Evolutionary conservation across 106 monocot genomes (phyloP).

Genomic region (Acorus calamus): DNA sequence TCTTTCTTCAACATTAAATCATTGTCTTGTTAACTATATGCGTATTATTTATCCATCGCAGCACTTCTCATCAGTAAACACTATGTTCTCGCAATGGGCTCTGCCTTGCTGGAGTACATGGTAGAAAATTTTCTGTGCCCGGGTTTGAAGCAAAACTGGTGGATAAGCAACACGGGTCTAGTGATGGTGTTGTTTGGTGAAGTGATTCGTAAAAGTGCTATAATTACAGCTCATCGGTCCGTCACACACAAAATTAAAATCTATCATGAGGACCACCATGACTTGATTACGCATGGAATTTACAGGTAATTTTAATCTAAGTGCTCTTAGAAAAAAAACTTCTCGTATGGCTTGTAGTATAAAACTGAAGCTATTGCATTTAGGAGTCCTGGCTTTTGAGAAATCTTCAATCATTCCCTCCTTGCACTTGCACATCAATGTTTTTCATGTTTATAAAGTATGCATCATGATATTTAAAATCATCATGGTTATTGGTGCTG

Average conservation of each 20-base stretch:
- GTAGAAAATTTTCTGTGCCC: conserved; percentile 57
- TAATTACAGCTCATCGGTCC: conserved; percentile 67
- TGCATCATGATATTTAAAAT: too few species aligned
- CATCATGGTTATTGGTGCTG: too few species aligned
- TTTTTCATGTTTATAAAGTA: neutral
- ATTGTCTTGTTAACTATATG: neutral
- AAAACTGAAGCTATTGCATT: neutral
- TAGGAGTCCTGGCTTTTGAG: too few species aligned
- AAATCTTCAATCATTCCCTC: too few species aligned
- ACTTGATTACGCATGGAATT: conserved; percentile 76
- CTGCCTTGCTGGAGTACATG: conserved; percentile 67
- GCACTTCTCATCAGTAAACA: conserved; percentile 84
- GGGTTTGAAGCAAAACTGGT: conserved; percentile 53
- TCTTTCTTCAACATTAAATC: neutral
- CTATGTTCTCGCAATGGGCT: conserved; percentile 71
- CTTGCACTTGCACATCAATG: neutral
- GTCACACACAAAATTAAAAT: conserved; percentile 80
- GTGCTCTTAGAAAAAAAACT: neutral
- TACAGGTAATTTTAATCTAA: conserved; percentile 51
- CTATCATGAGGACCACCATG: conserved; percentile 55
- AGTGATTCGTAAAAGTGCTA: conserved; percentile 60
- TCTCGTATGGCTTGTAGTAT: neutral
- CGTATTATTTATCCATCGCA: conserved; percentile 28
- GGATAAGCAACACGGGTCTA: conserved; percentile 52
- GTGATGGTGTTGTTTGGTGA: conserved; percentile 71